Base-by-base conservation (phyloP, 1,139 yeast genomes). In the Suhomyces kunorum region DNA sequence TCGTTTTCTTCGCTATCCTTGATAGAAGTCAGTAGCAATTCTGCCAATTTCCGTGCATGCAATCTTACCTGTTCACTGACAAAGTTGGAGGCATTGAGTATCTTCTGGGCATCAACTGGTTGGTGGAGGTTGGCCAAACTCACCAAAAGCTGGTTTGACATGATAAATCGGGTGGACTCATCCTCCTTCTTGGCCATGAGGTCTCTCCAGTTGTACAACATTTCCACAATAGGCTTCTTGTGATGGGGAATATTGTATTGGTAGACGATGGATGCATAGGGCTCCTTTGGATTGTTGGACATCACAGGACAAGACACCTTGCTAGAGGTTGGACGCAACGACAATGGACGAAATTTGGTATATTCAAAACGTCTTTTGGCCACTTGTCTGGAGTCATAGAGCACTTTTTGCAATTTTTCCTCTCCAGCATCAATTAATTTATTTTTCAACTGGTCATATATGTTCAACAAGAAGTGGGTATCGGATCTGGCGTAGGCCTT, bases 401-500 rank as follows among this genome's bases (percentile, higher is more conserved):
- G 65, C 1, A 88, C 97, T n/a, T 70, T 68, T 11, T 77, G 74
- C 48, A 85, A 51, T 45, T 76, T 78, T 32, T 72, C 68, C 7
- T 53, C 49, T 8, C 54, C 59, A 7, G 47, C 41, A 8, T 74
- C 78, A 6, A 86, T 55, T 28, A 92, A 67, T 54, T 75, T 73
- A 50, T 84, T 84, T 46, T 81, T 80, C 59, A 92, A 64, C 49
- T 79, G 80, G 54, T 89, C 95, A 61, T 72, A 94, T 16, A 92
- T 85, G 58, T 85, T 80, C 30, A 92, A 71, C 42, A 92, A 64
- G 54, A 89, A 92, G 59, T 92, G 99, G 0, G 98, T 92, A 63
- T 92, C 99, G 0, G 97, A 87, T 50, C 96, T 76, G 0, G 99
- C 99, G 61, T 92, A 92, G 15, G 86, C 79, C 47, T 74, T 62